phyloP scores from a whole-genome alignment of 768 basidiomycete species.

The Tulasnella sp. region DNA sequence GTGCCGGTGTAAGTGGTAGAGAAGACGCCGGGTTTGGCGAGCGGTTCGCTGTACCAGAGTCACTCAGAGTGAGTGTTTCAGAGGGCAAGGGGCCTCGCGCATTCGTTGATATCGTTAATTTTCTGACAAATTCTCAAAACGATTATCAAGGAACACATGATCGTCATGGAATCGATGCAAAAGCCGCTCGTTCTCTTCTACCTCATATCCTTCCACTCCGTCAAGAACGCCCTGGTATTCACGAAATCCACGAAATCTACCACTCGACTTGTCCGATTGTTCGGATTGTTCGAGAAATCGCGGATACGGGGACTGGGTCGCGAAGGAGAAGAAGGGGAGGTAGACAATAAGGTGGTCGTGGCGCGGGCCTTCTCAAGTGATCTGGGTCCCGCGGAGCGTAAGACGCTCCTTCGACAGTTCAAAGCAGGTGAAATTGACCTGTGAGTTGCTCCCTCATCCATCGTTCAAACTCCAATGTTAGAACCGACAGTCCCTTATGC shows the following conservation, averaged over 20 bases:
- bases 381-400: slow-evolving; percentile 60
- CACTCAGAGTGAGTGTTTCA: slow-evolving; percentile 47
- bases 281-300: slow-evolving; percentile 68
- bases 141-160: slow-evolving; percentile 69
- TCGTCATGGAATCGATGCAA: slow-evolving; percentile 61
- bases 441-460: slow-evolving; percentile 37
- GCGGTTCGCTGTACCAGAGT: slow-evolving; percentile 70
- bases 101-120: too few relatives aligned
- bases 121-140: too few relatives aligned
- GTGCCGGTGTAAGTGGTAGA: slow-evolving; percentile 30
- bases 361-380: slow-evolving; percentile 83
- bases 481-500: not conserved
- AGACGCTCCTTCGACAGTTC: slow-evolving; percentile 67
- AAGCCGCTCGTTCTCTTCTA: slow-evolving; percentile 89
- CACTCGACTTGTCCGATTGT: slow-evolving; percentile 63
- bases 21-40: slow-evolving; percentile 47
- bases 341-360: slow-evolving; percentile 25
- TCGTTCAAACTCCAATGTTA: not conserved
- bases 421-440: slow-evolving; percentile 70
- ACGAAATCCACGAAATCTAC: slow-evolving; percentile 96
- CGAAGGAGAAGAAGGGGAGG: slow-evolving; percentile 20
- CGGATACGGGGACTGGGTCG: slow-evolving; percentile 21
- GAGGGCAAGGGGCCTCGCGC: too few relatives aligned
- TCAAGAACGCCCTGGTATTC: slow-evolving; percentile 76
- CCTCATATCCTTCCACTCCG: slow-evolving; percentile 52